Base-by-base conservation (phyloP, 2,329 filamentous ascomycete species). In the Orbilia ellipsospora region DNA sequence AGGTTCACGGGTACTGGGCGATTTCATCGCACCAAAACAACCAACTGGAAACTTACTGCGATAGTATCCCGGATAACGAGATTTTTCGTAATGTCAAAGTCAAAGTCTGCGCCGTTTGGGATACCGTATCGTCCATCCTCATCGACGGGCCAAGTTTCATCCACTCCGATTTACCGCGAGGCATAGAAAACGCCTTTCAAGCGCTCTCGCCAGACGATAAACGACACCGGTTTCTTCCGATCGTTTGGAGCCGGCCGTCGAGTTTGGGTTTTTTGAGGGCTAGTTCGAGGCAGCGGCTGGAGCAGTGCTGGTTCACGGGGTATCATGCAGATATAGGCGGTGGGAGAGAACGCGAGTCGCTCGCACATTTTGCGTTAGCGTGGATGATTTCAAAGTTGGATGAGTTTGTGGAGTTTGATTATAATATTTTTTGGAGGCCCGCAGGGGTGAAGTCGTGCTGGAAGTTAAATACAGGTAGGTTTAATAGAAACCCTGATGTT, bases 251-350 rank as follows among this genome's bases (percentile, higher is more conserved):
- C 3, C 52, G 52, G 18, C 16, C 52, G 12, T 16, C 12, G 10
- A 8, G 50, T 18, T 44, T 44, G 40, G 40, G 40, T 2, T 12
- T 16, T 18, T 4, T 26, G 50, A 23, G 23, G 23, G n/a, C 10
- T 10, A 12, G n/a, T 10, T 26, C 50, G 4, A 52, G n/a, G 1
- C 20, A 18, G 13, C 5, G 20, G 20, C 23, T 55, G 12, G 52
- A 55, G 52, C 52, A 55, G n/a, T 55, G 52, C 52, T 55, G 52
- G 52, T 55, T 55, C 16, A 15, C n/a, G 8, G 52, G 52, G 13
- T 55, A 55, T 28, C 52, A 55, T 28, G n/a, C 52, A 23, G 52
- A 55, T 28, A 55, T 55, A 8, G 52, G 52, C 1, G 52, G 52
- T 23, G 52, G 52, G 23, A 55, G 20, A 15, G 52, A 55, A 3